Base-by-base conservation (phyloP, 495 filamentous ascomycete genomes). In the Terfezia claveryi region DNA sequence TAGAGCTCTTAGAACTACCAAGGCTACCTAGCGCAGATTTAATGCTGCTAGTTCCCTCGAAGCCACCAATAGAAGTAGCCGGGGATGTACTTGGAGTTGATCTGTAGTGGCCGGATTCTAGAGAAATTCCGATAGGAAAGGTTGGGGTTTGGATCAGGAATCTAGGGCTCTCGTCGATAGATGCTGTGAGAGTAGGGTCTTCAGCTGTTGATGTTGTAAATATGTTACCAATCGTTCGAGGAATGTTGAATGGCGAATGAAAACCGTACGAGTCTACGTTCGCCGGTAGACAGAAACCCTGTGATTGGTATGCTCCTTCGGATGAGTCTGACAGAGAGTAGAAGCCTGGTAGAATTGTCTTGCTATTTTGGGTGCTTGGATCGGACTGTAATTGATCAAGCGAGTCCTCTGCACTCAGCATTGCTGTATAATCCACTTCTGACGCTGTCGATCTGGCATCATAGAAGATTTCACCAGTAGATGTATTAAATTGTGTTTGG, bases 11-110 rank as follows among this genome's bases (percentile, higher is more conserved):
- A 12, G 36, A 23, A 54, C 62, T 65, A 27, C 59, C 63, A 32
- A 46, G 17, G 27, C 27, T 32, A 9, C 41, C 41, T 46, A 20
- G 14, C 0, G 41, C 41, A 5, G 41, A 46, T 5, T 46, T 14
- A 46, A 46, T 46, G 41, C 41, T 46, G 41, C 41, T 46, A 27
- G 55, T 52, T 51, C 55, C 62, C 17, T 64, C 62, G 55, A 60
- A 64, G n/a, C 62, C 62, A 46, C 59, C 53, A 32, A 54, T 57
- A 0, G 62, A 65, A 6, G 62, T 65, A 46, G 56, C 59, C 23
- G 62, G 62, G 23, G 62, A 65, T 36, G 62, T 56, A 54, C 57
- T 53, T 14, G 62, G 50, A 23, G 60, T 62, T 37, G 55, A 54
- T 55, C 58, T 52, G 52, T 61, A 61, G 10, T 59, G 52, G 12